Base-by-base conservation (phyloP, 2,329 filamentous ascomycete species). In the Cylindrodendrum hubeiense region DNA sequence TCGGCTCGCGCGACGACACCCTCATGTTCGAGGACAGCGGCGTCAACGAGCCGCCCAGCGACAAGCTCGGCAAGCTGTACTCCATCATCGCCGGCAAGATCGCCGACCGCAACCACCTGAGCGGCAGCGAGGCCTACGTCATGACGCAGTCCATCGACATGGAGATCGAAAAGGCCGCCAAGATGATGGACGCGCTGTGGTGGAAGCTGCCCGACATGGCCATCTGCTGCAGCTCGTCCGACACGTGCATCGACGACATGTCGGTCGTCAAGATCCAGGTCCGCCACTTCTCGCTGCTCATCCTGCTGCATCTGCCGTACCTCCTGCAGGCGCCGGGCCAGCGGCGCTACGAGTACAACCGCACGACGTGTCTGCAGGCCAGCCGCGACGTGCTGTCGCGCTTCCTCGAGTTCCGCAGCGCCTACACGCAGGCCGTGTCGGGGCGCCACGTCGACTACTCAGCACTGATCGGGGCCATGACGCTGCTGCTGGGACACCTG, bases 231-330 rank as follows among this genome's bases (percentile, higher is more conserved):
- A 50, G 30, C 15, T 54, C 71, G n/a, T 58, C 71, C 2, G 66
- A 75, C 33, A 24, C 39, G 15, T 66, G 65, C 39, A 56, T 61
- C 46, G 63, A 69, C 26, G 67, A 75, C 3, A 59, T 77, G 34
- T 63, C 74, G 5, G 77, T 79, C 5, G 67, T 84, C 7, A 81
- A 85, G 70, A 73, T 83, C 7, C 86, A 89, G 62, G 79, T 88
- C 49, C 79, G 82, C 3, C 84, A 88, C 65, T 83, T 84, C 68
- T 81, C 83, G 34, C 78, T 88, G 3, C 75, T 87, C 8, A 81
- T 85, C 34, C 79, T 86, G 9, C 79, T 89, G 0, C 86, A 89
- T 64, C 79, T 89, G 1, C 87, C 87, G 0, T 88, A 85, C 65
- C 84, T 89, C 75, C 79, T 88, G 12, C 80, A 79, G 24, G 75